Evolutionary conservation across 2,329 filamentous ascomycete species (phyloP), one percentile per base, ranked within the genome.

Genomic region (Chaetomiaceae sp.): DNA sequence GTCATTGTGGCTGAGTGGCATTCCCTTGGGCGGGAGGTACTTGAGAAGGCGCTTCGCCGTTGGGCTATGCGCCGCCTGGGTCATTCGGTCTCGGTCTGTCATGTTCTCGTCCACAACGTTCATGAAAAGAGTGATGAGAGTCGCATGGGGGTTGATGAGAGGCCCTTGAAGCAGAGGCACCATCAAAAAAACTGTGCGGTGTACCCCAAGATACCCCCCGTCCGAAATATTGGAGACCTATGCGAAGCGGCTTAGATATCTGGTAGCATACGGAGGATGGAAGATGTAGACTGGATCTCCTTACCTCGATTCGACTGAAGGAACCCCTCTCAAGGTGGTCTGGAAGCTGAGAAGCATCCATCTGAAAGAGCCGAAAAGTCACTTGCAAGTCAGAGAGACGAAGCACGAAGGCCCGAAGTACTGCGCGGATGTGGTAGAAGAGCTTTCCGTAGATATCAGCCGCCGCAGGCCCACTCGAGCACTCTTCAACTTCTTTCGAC

Each of bases 61-160:
- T 15, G 19, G 14, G 14, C 6, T 15, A 17, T 20, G 17, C 17
- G 18, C 9, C 35, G 6, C 12, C 8, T 26, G 2, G 19, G 19
- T 30, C 4, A 34, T 34, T 6, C 20, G 18, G 8, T 26, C 39
- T 18, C 7, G 10, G n/a, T 6, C 6, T 3, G 19, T 34, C 15
- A 15, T 26, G n/a, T 26, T 17, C 30, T 65, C 54, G 2, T 37
- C 10, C 17, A 65, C 51, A 1, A 64, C 67, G 47, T 68, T 68
- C 39, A 68, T 52, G 58, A 69, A 72, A 1, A 70, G 59, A 9
- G 64, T 62, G n/a, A 73, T 47, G 1, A 72, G 56, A 0, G 66
- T 68, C 1, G 69, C 69, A 22, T 67, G 57, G 0, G 63, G 60
- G 46, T 71, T 72, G 38, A 6, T 7, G 9, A 18, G 18, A 2